Evolutionary conservation across 2,329 filamentous ascomycete species (phyloP).

Genomic region (Lasiodiplodia citricola): DNA sequence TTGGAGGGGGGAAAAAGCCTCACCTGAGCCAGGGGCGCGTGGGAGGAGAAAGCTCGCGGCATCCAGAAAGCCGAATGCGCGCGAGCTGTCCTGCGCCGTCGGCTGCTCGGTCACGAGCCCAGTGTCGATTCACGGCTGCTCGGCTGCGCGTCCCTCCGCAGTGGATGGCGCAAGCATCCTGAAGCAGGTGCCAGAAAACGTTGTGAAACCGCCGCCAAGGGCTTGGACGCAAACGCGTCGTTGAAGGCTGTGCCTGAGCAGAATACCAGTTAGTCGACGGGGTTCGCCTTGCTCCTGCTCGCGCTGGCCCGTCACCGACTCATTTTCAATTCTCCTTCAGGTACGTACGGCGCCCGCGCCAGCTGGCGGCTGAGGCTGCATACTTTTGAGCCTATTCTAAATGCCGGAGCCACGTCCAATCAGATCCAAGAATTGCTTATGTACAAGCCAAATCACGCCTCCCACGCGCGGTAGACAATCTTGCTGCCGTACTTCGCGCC

Average conservation of each 20-base stretch:
- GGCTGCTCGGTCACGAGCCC: background rate
- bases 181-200: conserved; percentile 12
- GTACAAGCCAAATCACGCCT: conserved; percentile 45
- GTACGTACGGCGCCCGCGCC: background rate
- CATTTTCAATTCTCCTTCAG: background rate
- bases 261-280: background rate
- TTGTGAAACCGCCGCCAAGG: conserved; percentile 11
- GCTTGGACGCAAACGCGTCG: conserved; percentile 11
- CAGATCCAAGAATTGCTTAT: background rate
- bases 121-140: background rate
- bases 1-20: conserved; percentile 4
- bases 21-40: background rate
- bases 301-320: background rate
- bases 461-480: conserved; percentile 87
- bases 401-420: conserved; percentile 20
- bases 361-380: conserved; percentile 19
- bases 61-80: background rate
- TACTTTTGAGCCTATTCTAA: conserved; percentile 19
- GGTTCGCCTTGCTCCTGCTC: conserved; percentile 4
- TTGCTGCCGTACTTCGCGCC: conserved; percentile 81
- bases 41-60: background rate
- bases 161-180: background rate
- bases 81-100: background rate
- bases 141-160: conserved; percentile 5
- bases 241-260: conserved; percentile 3